Conservation (phyloP, 2,329 filamentous ascomycete genomes). For the Hypoxylon sp. region DNA sequence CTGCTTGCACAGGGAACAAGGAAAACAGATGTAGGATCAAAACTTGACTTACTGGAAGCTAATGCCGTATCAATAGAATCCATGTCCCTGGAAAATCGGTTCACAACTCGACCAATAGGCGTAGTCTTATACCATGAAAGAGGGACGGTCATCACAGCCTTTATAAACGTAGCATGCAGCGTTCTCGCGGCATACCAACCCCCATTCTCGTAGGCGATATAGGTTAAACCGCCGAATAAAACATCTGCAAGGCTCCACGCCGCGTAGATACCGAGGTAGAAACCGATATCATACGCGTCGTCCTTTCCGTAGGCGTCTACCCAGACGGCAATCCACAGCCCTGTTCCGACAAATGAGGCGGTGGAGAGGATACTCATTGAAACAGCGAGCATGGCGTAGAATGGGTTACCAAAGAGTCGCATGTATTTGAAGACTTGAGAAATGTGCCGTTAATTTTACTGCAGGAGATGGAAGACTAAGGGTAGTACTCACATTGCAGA, state of each 20-base stretch:
- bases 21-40: not conserved
- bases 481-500: constrained; percentile 58
- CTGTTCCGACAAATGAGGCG: constrained; percentile 60
- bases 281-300: constrained; percentile 62
- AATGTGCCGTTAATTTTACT: constrained; percentile 36
- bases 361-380: constrained; percentile 60
- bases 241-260: constrained; percentile 62
- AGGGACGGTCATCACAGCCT: constrained; percentile 67
- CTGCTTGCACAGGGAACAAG: not conserved
- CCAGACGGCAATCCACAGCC: constrained; percentile 68
- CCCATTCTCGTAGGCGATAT: constrained; percentile 67
- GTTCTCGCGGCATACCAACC: constrained; percentile 69
- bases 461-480: not conserved
- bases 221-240: constrained; percentile 60
- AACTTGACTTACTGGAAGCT: constrained; percentile 52
- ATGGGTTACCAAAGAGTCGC: constrained; percentile 64
- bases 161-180: constrained; percentile 68
- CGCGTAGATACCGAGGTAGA: constrained; percentile 69
- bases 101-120: constrained; percentile 67
- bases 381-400: constrained; percentile 60
- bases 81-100: constrained; percentile 71
- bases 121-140: constrained; percentile 71
- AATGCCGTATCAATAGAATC: constrained; percentile 68
- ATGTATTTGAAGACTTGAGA: constrained; percentile 65
- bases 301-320: constrained; percentile 66